phyloP scores from a whole-genome alignment of 345 rosid genomes.

The Eucalyptus albens region DNA sequence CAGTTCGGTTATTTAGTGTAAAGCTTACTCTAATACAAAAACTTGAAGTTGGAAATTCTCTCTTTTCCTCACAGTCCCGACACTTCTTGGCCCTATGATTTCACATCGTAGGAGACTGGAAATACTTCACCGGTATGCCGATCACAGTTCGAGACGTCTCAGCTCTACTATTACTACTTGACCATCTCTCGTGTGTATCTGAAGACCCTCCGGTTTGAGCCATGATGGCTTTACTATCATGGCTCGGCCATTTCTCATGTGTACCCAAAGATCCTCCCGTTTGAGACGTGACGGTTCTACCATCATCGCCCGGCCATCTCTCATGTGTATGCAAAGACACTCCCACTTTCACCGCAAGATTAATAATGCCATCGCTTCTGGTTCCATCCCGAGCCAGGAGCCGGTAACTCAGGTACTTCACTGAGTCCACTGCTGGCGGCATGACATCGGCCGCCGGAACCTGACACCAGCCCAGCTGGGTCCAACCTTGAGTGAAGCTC shows the following conservation, averaged over 20 bases:
- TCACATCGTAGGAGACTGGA: neutral
- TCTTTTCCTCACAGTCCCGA: neutral
- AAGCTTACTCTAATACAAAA: neutral
- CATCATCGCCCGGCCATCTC: neutral
- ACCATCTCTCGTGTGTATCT: neutral
- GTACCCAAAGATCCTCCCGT: neutral
- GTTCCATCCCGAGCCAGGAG: slow-evolving; percentile 28
- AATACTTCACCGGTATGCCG: slow-evolving; percentile 15
- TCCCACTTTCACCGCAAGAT: slow-evolving; percentile 19
- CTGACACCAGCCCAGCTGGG: slow-evolving; percentile 37
- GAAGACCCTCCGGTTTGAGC: neutral
- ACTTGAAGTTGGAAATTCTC: neutral
- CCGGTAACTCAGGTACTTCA: slow-evolving; percentile 28
- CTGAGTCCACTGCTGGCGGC: slow-evolving; percentile 1
- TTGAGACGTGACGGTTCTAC: neutral
- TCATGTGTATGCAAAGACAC: neutral
- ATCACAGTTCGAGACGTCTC: neutral
- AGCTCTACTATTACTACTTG: neutral
- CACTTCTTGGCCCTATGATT: neutral
- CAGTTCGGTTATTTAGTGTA: neutral
- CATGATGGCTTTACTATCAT: neutral
- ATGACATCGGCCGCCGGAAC: slow-evolving; percentile 24
- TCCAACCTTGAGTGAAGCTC: slow-evolving; percentile 13
- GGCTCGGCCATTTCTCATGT: neutral
- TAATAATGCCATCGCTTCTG: slow-evolving; percentile 25